A percentile compares a stretch with the other conserved stretches of the same genome.
These are phyloP conservation scores for Monosporascus sp. DNA, from an alignment of 2,329 filamentous ascomycete genomes.

Conservation along the genomic window DNA sequence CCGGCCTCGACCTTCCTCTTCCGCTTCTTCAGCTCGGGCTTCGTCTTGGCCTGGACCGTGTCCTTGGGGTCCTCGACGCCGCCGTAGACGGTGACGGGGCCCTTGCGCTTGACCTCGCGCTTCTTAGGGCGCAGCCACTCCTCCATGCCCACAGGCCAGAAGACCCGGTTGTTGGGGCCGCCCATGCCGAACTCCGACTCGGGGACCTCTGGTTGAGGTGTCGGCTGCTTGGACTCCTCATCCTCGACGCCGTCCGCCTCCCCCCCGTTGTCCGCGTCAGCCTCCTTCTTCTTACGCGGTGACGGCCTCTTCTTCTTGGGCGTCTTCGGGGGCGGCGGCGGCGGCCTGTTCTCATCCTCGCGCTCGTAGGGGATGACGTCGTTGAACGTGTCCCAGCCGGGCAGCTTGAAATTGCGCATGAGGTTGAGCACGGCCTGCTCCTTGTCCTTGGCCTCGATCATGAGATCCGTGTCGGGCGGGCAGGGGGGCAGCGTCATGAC, in stretches of 20 bases:
- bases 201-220: constrained; percentile 42
- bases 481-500: constrained; percentile 80
- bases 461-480: constrained; percentile 80
- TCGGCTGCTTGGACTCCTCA: constrained; percentile 35
- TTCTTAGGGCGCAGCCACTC: constrained; percentile 84
- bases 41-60: constrained; percentile 26
- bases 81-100: constrained; percentile 1
- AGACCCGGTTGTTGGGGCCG: constrained; percentile 73
- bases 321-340: constrained; percentile 39
- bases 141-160: constrained; percentile 87
- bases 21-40: not conserved
- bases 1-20: not conserved
- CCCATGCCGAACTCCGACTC: constrained; percentile 80
- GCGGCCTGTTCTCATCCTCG: constrained; percentile 64
- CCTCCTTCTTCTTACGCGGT: constrained; percentile 29
- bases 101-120: constrained; percentile 55
- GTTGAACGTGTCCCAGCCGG: constrained; percentile 70
- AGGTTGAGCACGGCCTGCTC: constrained; percentile 94
- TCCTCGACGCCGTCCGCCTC: constrained; percentile 31
- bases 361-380: constrained; percentile 74
- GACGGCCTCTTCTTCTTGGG: constrained; percentile 32
- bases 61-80: constrained; percentile 12
- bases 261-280: constrained; percentile 26
- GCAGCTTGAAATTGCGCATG: constrained; percentile 81
- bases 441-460: constrained; percentile 99